Conservation (phyloP, 1,284 basidiomycete species). For the Macrocybe sp. region DNA sequence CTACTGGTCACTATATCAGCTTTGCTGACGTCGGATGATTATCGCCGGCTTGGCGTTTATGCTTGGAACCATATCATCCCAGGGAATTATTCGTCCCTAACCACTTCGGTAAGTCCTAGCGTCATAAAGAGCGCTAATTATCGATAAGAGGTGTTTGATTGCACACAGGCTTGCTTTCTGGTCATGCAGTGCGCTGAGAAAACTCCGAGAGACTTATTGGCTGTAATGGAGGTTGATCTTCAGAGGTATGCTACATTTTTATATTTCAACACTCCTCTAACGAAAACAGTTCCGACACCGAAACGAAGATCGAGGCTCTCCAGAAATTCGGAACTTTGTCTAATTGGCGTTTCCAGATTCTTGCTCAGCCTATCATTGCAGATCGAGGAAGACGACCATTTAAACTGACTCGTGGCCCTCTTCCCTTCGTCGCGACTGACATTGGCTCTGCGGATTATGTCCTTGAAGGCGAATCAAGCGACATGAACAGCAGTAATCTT, state of each 20-base stretch:
- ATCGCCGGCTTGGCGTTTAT: constrained; percentile 39
- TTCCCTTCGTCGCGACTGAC: constrained; percentile 66
- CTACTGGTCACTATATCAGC: constrained; percentile 58
- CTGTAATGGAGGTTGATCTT: constrained; percentile 50
- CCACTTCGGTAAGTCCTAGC: constrained; percentile 45
- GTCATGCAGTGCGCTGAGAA: constrained; percentile 72
- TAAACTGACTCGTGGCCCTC: constrained; percentile 56
- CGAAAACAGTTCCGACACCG: constrained; percentile 36
- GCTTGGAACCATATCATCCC: constrained; percentile 54
- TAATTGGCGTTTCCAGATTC: constrained; percentile 63
- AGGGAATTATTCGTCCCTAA: constrained; percentile 31
- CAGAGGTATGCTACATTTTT: constrained; percentile 37
- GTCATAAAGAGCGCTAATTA: background rate
- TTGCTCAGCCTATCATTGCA: constrained; percentile 52
- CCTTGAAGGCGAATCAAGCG: constrained; percentile 41
- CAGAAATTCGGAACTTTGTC: constrained; percentile 48
- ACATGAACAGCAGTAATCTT: constrained; percentile 46
- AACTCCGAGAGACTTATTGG: constrained; percentile 38
- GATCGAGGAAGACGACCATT: constrained; percentile 63
- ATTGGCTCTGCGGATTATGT: constrained; percentile 58
- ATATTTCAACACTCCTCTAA: constrained; percentile 1
- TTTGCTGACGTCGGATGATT: constrained; percentile 43
- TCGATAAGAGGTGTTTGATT: too few relatives aligned
- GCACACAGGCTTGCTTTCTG: constrained; percentile 54
- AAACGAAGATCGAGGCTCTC: constrained; percentile 44